Conservation (phyloP, 345 rosid species). For the Gossypium sturtianum region DNA sequence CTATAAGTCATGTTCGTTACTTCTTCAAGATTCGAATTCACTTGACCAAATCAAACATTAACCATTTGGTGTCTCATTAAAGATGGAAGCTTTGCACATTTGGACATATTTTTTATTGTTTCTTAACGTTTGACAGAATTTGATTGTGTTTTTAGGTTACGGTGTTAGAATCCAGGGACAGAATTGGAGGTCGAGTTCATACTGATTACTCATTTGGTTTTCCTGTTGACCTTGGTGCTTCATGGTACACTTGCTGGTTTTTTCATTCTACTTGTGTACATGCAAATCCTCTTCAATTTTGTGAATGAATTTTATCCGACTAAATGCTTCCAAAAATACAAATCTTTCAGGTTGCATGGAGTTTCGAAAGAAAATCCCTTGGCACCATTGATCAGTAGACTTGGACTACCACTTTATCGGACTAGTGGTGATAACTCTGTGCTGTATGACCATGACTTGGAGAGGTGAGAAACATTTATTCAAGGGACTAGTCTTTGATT, state of each 20-base stretch:
- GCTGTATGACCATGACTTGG: slow-evolving; percentile 89
- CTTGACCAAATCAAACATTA: neutral
- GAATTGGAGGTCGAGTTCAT: slow-evolving; percentile 81
- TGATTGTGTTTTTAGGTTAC: slow-evolving; percentile 42
- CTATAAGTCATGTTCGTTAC: neutral
- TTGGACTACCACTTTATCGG: slow-evolving; percentile 85
- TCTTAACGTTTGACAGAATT: neutral
- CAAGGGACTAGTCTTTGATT: slow-evolving; percentile 7
- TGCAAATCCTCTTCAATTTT: neutral
- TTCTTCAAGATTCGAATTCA: neutral
- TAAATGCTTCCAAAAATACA: neutral
- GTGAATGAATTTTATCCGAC: neutral
- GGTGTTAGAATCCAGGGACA: slow-evolving; percentile 78
- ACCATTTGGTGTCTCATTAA: neutral
- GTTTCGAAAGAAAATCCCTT: slow-evolving; percentile 91
- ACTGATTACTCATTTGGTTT: slow-evolving; percentile 85
- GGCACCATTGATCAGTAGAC: slow-evolving; percentile 78
- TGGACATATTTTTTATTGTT: neutral
- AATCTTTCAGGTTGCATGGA: slow-evolving; percentile 73
- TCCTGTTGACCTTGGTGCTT: slow-evolving; percentile 96
- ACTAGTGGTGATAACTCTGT: slow-evolving; percentile 96
- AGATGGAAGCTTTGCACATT: neutral
- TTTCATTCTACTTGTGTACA: neutral
- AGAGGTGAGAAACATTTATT: slow-evolving; percentile 50
- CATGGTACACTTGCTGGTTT: slow-evolving; percentile 45